phyloP scores from a whole-genome alignment of 139 green algal species.

The Chlorella sp. region DNA sequence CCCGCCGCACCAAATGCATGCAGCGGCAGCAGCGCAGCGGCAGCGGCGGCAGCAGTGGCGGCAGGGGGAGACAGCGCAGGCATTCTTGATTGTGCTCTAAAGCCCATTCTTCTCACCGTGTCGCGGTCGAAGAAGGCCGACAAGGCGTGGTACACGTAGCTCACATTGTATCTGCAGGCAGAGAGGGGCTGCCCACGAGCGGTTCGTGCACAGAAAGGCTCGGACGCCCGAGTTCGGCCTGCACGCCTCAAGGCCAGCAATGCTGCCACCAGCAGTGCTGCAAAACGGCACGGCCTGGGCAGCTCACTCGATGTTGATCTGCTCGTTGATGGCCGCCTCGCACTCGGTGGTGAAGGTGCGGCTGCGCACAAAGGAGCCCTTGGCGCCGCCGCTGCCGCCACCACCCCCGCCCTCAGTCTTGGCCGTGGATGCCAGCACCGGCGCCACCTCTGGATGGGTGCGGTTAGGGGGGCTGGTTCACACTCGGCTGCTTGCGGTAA shows the following conservation, averaged over 20 bases:
- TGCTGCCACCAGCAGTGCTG: too few relatives aligned
- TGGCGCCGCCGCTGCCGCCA: neutral
- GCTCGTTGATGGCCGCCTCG: slow-evolving; percentile 95
- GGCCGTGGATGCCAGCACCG: slow-evolving; percentile 5
- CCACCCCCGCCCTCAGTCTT: neutral
- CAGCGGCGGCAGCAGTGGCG: too few relatives aligned
- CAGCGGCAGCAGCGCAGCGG: too few relatives aligned
- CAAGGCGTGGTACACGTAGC: slow-evolving; percentile 35
- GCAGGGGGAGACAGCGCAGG: too few relatives aligned
- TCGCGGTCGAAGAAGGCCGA: slow-evolving; percentile 63
- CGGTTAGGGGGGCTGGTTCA: too few relatives aligned
- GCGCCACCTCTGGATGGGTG: slow-evolving; percentile 4
- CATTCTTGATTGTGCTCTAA: too few relatives aligned
- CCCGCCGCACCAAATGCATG: too few relatives aligned
- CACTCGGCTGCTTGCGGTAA: too few relatives aligned
- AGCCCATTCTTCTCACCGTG: slow-evolving; percentile 62
- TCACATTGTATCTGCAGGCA: slow-evolving; percentile 1
- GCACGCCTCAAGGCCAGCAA: too few relatives aligned
- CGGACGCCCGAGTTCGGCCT: too few relatives aligned
- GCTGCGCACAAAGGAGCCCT: slow-evolving; percentile 77
- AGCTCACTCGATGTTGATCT: slow-evolving; percentile 88
- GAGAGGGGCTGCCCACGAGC: neutral
- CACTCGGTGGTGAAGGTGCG: slow-evolving; percentile 65
- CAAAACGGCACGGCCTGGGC: too few relatives aligned
- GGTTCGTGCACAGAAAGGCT: too few relatives aligned